Percentiles rank a stretch among this genome's conserved stretches.
Evolutionary conservation across 164 flowering plant species (phyloP).

Genomic region (Chloranthus sessilifolius): DNA sequence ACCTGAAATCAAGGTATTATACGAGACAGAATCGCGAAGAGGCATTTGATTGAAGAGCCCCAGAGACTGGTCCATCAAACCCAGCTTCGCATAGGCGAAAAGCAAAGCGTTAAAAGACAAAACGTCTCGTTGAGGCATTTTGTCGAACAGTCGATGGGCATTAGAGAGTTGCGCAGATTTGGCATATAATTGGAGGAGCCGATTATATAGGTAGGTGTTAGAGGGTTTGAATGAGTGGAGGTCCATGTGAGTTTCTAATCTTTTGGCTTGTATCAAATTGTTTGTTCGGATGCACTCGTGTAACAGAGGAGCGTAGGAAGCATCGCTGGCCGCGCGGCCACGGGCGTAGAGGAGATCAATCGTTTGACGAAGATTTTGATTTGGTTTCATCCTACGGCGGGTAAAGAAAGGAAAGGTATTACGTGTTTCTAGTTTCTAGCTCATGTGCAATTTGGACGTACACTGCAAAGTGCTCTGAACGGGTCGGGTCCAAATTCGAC

Average conservation of each 20-base stretch:
- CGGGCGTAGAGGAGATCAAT: conserved; percentile 28
- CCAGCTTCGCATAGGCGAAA: conserved; percentile 29
- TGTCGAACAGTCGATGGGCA: conserved; percentile 27
- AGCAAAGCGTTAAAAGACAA: conserved; percentile 51
- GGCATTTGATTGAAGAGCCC: conserved; percentile 33
- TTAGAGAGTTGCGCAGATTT: conserved; percentile 23
- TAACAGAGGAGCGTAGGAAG: conserved; percentile 37
- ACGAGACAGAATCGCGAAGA: conserved; percentile 34
- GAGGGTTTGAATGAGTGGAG: conserved; percentile 26
- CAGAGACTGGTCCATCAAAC: conserved; percentile 22
- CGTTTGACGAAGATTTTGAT: conserved; percentile 32
- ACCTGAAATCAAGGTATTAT: conserved; percentile 32
- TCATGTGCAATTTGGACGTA: no score
- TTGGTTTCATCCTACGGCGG: conserved; percentile 34
- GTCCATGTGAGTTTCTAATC: conserved; percentile 49
- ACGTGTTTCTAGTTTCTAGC: no score
- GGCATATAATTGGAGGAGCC: conserved; percentile 41
- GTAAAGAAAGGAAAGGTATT: no score
- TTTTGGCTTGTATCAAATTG: conserved; percentile 35
- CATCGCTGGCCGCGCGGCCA: conserved; percentile 24
- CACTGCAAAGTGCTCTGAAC: no score
- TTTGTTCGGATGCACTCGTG: conserved; percentile 37
- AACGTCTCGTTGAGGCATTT: conserved; percentile 27
- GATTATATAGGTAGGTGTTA: conserved; percentile 35
- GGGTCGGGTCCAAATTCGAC: no score